Base-by-base conservation (phyloP, 2,329 filamentous ascomycete genomes). In the Dactylellina parvicollis region DNA sequence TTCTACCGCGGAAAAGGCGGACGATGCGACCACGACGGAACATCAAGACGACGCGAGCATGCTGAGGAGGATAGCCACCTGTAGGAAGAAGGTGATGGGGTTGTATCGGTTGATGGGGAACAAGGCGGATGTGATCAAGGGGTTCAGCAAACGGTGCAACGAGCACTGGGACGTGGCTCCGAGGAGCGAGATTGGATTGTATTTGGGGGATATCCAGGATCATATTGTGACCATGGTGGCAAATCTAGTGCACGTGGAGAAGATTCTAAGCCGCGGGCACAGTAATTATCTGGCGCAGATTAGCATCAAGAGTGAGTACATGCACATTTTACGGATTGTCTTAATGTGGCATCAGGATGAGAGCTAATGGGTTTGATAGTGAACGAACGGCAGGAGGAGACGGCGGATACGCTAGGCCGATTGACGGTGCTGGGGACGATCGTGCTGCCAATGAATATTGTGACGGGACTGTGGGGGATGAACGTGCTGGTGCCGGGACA, bases 221-320 rank as follows among this genome's bases (percentile, higher is more conserved):
- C 95, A 99, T 86, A 94, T 99, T 59, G 92, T 99, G 71, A 99
- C 95, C 47, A 98, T 98, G 94, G 96, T 96, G 86, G 95, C 91
- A 77, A 99, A 96, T 81, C 82, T 99, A 77, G 88, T 88, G 0
- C 95, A 99, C 80, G 97, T 96, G 77, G 95, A 99, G 81, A 98
- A 98, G 85, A 97, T 99, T 86, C 86, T 99, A 54, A 93, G 90
- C 26, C 90, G 95, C 20, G 91, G 91, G 1, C 95, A 99, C 83
- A 92, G 90, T 83, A 99, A 98, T 81, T 98, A 99, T 79, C 86
- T 99, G 36, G 94, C 95, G 0, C 95, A 97, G 79, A 87, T 98
- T 75, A 94, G 90, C 38, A 93, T 98, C 77, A 92, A 96, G 80
- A 94, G 91, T 81, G 91, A 96, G 61, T 12, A n/a, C 16, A 16